These are phyloP conservation scores for Boletus eberwhitei DNA, from an alignment of 768 basidiomycete species.

Conservation along the genomic window DNA sequence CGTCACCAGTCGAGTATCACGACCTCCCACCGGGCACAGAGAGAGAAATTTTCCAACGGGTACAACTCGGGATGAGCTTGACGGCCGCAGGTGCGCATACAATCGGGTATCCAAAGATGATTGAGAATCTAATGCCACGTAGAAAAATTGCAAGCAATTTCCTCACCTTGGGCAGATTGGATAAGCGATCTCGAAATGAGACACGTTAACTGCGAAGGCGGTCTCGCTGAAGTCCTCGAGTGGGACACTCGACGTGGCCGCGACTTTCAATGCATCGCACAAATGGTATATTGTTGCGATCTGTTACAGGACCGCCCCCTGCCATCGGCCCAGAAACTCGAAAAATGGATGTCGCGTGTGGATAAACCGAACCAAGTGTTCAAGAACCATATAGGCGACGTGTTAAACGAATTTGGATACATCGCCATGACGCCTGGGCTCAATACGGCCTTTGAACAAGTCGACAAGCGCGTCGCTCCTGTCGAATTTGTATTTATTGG, in stretches of 20 bases:
- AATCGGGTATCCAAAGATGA: neutral
- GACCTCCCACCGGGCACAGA: conserved; percentile 53
- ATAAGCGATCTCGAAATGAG: conserved; percentile 54
- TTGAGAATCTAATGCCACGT: conserved; percentile 1
- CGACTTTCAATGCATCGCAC: conserved; percentile 72
- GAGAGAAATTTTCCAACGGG: conserved; percentile 79
- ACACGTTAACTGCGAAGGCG: conserved; percentile 56
- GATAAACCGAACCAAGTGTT: conserved; percentile 45
- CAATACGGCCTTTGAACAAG: conserved; percentile 48
- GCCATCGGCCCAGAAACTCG: conserved; percentile 55
- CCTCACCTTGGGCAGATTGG: conserved; percentile 69
- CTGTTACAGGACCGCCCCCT: conserved; percentile 42
- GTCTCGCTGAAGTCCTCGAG: conserved; percentile 52
- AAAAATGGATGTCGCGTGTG: conserved; percentile 39
- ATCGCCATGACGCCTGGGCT: conserved; percentile 43
- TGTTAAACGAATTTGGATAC: conserved; percentile 51
- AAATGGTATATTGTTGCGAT: conserved; percentile 66
- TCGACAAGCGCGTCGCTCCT: conserved; percentile 63
- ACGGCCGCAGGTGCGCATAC: conserved; percentile 58
- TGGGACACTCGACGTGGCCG: conserved; percentile 71
- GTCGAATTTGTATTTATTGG: conserved; percentile 82
- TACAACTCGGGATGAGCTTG: conserved; percentile 75
- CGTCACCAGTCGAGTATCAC: conserved; percentile 60
- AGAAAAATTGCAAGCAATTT: conserved; percentile 81
- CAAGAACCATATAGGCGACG: conserved; percentile 49